phyloP scores from a whole-genome alignment of 495 filamentous ascomycete genomes.

The Sporormia fimetaria region DNA sequence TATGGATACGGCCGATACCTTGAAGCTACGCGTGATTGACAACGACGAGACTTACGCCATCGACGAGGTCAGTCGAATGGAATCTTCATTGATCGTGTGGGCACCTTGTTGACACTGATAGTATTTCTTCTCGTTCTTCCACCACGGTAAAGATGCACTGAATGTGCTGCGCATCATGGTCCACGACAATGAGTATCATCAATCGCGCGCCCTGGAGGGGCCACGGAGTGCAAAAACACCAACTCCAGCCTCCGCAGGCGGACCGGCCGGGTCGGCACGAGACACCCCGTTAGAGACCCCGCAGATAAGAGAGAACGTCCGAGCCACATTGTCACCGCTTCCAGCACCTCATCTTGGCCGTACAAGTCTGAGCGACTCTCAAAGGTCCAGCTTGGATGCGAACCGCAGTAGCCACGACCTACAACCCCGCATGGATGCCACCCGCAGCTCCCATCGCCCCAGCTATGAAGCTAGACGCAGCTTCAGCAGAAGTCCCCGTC shows the following conservation, averaged over 20 bases:
- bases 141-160: constrained; percentile 73
- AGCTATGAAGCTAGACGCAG: constrained; percentile 18
- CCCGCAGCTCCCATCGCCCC: constrained; percentile 14
- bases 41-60: constrained; percentile 88
- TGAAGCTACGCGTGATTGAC: constrained; percentile 86
- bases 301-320: constrained; percentile 50
- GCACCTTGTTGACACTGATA: constrained; percentile 32
- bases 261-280: too few species aligned
- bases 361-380: constrained; percentile 33
- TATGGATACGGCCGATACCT: constrained; percentile 83
- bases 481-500: constrained; percentile 18
- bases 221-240: constrained; percentile 1
- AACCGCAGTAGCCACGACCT: constrained; percentile 35
- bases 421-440: constrained; percentile 20
- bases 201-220: constrained; percentile 6
- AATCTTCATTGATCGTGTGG: neutral
- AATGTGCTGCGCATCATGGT: constrained; percentile 64
- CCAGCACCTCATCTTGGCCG: constrained; percentile 32
- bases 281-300: constrained; percentile 33
- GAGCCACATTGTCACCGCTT: constrained; percentile 48
- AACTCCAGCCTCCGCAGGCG: too few species aligned
- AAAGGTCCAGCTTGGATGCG: constrained; percentile 31
- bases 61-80: constrained; percentile 72
- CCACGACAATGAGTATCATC: constrained; percentile 42
- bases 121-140: constrained; percentile 97